Conservation (phyloP, 768 basidiomycete species). For the Rhodosporidiobolus odoratus region DNA sequence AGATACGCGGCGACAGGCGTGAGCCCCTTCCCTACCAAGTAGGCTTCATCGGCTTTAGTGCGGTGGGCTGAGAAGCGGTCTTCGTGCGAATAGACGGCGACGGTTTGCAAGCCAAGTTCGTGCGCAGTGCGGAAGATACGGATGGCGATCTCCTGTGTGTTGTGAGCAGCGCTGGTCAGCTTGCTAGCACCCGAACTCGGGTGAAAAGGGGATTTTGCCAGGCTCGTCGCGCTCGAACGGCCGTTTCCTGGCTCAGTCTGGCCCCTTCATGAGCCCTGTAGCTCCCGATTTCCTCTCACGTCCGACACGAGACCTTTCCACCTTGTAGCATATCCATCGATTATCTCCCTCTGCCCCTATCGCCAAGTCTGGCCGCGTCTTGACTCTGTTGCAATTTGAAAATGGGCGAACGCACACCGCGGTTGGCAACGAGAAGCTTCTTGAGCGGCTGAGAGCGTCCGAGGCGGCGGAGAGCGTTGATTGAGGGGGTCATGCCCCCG, state of each 20-base stretch:
- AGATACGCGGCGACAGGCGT: conserved; percentile 97
- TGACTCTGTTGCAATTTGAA: background rate
- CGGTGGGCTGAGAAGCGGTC: conserved; percentile 95
- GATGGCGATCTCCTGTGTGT: conserved; percentile 77
- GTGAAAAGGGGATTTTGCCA: background rate
- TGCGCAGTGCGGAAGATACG: conserved; percentile 87
- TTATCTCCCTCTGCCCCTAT: background rate
- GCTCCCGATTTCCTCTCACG: no score
- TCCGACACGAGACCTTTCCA: no score
- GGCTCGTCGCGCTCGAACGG: no score
- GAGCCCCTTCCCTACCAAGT: conserved; percentile 92
- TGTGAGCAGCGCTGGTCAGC: background rate
- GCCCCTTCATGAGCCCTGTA: no score
- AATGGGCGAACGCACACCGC: conserved; percentile 41
- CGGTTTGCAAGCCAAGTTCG: conserved; percentile 98
- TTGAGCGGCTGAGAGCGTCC: conserved; percentile 41
- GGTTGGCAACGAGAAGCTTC: conserved; percentile 50
- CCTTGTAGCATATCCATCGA: background rate
- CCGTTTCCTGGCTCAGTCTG: no score
- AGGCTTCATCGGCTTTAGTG: conserved; percentile 98
- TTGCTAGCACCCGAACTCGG: background rate
- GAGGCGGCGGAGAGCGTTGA: conserved; percentile 13
- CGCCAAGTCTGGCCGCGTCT: background rate
- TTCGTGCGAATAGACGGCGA: conserved; percentile 96
- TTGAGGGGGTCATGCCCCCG: background rate